Conservation (phyloP, 2,329 filamentous ascomycete genomes). For the Exutisphaerella laricina region DNA sequence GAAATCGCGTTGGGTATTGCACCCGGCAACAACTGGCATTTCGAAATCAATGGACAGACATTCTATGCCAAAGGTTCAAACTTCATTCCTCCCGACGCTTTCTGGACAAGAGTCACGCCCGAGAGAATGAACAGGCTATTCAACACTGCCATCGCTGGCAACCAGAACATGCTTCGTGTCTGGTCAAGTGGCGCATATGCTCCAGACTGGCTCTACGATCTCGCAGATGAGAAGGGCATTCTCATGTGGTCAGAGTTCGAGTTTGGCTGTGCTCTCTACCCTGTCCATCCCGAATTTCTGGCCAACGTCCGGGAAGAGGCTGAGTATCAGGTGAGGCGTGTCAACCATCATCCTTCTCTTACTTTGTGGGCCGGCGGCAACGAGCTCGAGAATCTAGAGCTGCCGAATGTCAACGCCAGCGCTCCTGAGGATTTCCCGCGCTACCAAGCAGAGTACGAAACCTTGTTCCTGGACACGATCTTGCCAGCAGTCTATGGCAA, state of each 20-base stretch:
- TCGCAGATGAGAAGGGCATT: constrained; percentile 57
- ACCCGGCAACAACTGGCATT: constrained; percentile 58
- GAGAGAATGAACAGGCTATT: constrained; percentile 50
- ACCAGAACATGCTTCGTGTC: constrained; percentile 60
- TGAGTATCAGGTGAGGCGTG: constrained; percentile 54
- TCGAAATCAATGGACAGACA: constrained; percentile 59
- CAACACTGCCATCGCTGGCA: constrained; percentile 50
- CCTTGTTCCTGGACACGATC: constrained; percentile 52
- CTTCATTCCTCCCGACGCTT: constrained; percentile 57
- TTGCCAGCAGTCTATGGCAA: constrained; percentile 55
- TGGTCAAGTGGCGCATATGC: constrained; percentile 55
- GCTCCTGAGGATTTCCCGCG: constrained; percentile 41
- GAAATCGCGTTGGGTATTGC: constrained; percentile 52
- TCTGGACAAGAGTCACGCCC: constrained; percentile 56
- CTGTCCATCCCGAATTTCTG: constrained; percentile 49
- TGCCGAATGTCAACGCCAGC: constrained; percentile 36
- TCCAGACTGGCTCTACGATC: constrained; percentile 58
- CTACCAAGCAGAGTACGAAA: constrained; percentile 51
- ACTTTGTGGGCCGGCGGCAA: constrained; percentile 45
- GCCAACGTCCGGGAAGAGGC: constrained; percentile 53
- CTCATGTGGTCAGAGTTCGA: constrained; percentile 60
- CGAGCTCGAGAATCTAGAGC: constrained; percentile 54
- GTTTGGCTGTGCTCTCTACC: constrained; percentile 57
- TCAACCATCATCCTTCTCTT: constrained; percentile 53
- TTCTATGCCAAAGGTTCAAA: constrained; percentile 62